A percentile compares a stretch with the other conserved stretches of the same genome.
Evolutionary conservation across 2,329 filamentous ascomycete genomes (phyloP).

Genomic region (Aureobasidium mangrovei): DNA sequence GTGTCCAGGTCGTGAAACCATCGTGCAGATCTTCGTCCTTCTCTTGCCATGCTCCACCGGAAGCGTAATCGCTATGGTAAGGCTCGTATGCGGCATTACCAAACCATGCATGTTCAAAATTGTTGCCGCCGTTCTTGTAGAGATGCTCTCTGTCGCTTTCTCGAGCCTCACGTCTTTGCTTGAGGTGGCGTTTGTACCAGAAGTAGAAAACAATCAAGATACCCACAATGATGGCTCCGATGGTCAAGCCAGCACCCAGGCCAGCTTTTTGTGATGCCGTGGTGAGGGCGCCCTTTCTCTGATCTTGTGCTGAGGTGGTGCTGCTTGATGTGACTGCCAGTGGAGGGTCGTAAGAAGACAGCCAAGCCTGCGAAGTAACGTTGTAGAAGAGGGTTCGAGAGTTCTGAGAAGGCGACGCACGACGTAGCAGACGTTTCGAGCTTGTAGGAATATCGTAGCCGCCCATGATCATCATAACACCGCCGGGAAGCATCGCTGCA

Average conservation of each 20-base stretch:
- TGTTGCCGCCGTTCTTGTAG: conserved; percentile 9
- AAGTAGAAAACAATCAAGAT: conserved; percentile 37
- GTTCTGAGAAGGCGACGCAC: conserved; percentile 32
- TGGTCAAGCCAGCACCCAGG: conserved; percentile 36
- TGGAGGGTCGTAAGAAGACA: conserved; percentile 45
- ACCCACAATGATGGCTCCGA: conserved; percentile 36
- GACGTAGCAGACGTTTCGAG: conserved; percentile 26
- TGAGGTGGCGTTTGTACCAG: conserved; percentile 37
- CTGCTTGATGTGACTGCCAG: conserved; percentile 6
- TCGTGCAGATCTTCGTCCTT: conserved; percentile 12
- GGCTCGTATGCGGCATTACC: not conserved
- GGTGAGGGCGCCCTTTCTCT: conserved; percentile 30
- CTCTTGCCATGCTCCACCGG: conserved; percentile 14
- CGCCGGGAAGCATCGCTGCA: conserved; percentile 52
- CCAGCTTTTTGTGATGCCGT: conserved; percentile 39
- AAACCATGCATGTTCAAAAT: conserved; percentile 6
- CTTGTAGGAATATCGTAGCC: conserved; percentile 45
- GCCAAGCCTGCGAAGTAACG: conserved; percentile 51
- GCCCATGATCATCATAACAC: conserved; percentile 52
- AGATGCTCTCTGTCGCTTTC: conserved; percentile 15
- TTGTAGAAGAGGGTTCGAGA: conserved; percentile 51
- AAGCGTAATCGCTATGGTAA: not conserved
- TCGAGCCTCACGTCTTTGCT: conserved; percentile 28
- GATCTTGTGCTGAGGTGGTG: conserved; percentile 20
- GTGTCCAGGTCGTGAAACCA: conserved; percentile 11